phyloP scores from a whole-genome alignment of 192 early-diverging fungal species.

The Coemansia sp. region DNA sequence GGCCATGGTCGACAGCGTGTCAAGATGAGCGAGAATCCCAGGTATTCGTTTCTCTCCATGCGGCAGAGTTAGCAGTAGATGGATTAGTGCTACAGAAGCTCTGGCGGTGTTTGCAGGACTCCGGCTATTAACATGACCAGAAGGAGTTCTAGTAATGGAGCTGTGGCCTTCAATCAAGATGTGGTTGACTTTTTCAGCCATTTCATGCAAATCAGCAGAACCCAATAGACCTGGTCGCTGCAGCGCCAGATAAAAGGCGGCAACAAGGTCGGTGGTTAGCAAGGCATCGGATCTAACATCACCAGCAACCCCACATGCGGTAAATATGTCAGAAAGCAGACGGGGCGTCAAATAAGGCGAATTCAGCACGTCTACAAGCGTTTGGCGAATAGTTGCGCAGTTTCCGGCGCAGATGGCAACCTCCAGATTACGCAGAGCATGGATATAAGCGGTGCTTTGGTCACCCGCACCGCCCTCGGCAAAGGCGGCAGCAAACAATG shows the following conservation, averaged over 20 bases:
- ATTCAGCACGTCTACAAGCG: not conserved
- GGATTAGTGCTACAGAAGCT: conserved; percentile 9
- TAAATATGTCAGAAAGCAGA: not conserved
- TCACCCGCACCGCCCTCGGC: not conserved
- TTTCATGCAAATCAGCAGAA: not conserved
- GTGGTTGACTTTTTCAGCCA: not conserved
- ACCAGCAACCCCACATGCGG: not conserved
- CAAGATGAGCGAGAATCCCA: not conserved
- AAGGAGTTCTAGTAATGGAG: not conserved
- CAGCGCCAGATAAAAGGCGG: conserved; percentile 3
- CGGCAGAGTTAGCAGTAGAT: not conserved
- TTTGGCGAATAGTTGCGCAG: not conserved
- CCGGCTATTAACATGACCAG: not conserved
- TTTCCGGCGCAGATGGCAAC: not conserved
- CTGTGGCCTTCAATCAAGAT: not conserved
- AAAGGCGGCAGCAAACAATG: conserved; percentile 18
- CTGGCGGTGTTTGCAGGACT: not conserved
- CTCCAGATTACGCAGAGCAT: conserved; percentile 1
- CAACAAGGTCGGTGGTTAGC: not conserved
- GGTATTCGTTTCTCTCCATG: not conserved
- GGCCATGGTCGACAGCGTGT: conserved; percentile 4
- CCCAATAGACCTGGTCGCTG: not conserved
- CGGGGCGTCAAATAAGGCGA: not conserved
- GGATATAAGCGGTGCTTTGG: not conserved
- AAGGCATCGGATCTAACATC: not conserved